These are phyloP conservation scores for Uronychia binucleata DNA, from an alignment of 73 alveolate genomes.

Conservation along the genomic window DNA sequence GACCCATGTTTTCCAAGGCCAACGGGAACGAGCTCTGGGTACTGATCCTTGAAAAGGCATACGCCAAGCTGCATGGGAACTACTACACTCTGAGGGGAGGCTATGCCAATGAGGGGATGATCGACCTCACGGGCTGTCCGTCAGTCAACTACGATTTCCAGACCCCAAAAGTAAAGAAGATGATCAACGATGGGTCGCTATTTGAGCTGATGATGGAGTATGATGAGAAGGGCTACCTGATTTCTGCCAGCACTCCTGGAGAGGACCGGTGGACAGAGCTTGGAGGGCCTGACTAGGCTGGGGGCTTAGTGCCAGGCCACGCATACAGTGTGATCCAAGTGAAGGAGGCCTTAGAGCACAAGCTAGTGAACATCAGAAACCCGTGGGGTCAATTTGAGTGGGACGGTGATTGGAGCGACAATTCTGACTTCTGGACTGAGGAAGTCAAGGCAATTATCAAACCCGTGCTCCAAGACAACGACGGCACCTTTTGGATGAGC, in stretches of 20 bases:
- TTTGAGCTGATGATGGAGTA: constrained; percentile 50
- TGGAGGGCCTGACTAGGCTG: constrained; percentile 54
- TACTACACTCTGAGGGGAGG: constrained; percentile 88
- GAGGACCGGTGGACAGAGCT: constrained; percentile 78
- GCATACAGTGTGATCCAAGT: constrained; percentile 92
- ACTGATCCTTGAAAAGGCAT: constrained; percentile 78
- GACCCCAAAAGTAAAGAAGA: constrained; percentile 26
- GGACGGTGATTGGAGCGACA: constrained; percentile 97
- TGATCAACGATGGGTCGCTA: constrained; percentile 37
- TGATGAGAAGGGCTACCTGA: constrained; percentile 75
- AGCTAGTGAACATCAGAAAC: constrained; percentile 88
- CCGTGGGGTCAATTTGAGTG: constrained; percentile 98
- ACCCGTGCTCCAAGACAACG: constrained; percentile 77
- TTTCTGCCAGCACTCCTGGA: constrained; percentile 82
- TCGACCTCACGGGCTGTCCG: constrained; percentile 96
- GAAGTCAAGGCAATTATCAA: constrained; percentile 65
- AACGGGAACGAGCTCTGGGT: constrained; percentile 84
- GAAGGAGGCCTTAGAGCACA: constrained; percentile 73
- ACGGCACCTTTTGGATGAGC: constrained; percentile 97
- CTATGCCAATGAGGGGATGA: constrained; percentile 89
- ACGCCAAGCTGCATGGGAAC: constrained; percentile 87
- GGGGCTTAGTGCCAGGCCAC: constrained; percentile 95
- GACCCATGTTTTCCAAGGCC: constrained; percentile 75
- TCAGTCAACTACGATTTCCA: constrained; percentile 69
- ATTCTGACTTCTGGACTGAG: constrained; percentile 85